Evolutionary conservation across 768 basidiomycete genomes (phyloP).

Genomic region (Hortiboletus campestris): DNA sequence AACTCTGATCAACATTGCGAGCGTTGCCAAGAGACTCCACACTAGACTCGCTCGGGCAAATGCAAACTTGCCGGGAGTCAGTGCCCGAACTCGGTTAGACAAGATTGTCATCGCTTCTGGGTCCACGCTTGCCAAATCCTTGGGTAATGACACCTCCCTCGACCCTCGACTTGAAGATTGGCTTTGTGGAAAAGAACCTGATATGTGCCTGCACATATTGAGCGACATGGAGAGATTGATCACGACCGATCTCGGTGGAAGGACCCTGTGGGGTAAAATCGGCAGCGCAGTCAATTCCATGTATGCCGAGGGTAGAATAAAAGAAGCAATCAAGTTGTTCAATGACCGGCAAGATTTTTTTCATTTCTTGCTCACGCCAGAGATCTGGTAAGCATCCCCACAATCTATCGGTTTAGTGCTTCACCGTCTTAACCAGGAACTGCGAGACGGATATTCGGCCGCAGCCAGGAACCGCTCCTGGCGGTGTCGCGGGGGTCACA

Average conservation of each 20-base stretch:
- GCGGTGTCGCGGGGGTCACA: no score
- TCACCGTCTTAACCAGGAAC: neutral
- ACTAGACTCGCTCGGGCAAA: neutral
- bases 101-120: neutral
- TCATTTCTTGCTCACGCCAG: neutral
- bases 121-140: neutral
- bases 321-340: slow-evolving; percentile 3
- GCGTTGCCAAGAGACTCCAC: neutral
- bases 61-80: neutral
- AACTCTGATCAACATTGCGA: neutral
- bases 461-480: neutral
- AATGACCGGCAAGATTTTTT: neutral
- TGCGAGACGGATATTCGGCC: neutral
- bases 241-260: neutral
- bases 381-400: neutral
- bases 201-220: slow-evolving; percentile 4
- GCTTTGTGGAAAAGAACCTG: slow-evolving; percentile 2
- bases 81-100: neutral
- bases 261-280: neutral
- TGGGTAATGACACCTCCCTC: neutral
- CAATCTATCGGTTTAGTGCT: neutral
- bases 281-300: neutral
- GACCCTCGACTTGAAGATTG: neutral
- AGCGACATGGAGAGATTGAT: neutral
- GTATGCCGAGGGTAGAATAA: neutral